Base-by-base conservation (phyloP, 2,329 filamentous ascomycete species). In the Colletotrichum sp. region DNA sequence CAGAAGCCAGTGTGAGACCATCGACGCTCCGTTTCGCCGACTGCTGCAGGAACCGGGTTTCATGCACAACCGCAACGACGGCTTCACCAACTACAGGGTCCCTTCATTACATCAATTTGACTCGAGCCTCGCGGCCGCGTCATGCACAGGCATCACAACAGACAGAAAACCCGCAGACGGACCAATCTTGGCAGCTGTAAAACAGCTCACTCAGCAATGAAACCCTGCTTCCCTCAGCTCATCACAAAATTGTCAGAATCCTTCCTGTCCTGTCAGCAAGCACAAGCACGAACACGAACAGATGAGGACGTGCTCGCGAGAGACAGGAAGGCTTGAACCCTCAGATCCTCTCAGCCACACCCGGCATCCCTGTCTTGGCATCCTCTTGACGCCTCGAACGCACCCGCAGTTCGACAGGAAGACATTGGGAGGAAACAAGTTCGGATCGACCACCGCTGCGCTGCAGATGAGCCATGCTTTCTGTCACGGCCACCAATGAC, bases 11-110 rank as follows among this genome's bases (percentile, higher is more conserved):
- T n/a, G 18, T 43, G 57, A 74, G 32, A 15, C 70, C 30, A 26
- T 55, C 57, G 12, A 24, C 36, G 55, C 55, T 30, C 64, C 65
- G 43, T 64, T 28, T 65, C 64, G 30, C 64, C 65, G 57, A 76
- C 59, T 69, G 70, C 70, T 74, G 74, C 74, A 76, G 70, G 70
- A 76, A 74, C 65, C 70, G 70, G 63, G 74, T 74, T 76, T 76
- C 73, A 74, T 48, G 57, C 65, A 69, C 65, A 26, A 57, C 65
- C 30, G 28, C 43, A 18, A 55, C 26, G 48, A 3, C 39, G 32
- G 26, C 55, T 73, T 28, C 39, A 57, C 52, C 68, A 43, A 28
- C 39, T 21, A 68, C 28, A 48, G 12, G n/a, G 32, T 26, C 57
- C 36, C 24, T 30, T 43, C 39, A 61, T 76, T 73, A 74, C 65